Evolutionary conservation across 1,284 basidiomycete genomes (phyloP), one percentile per base, ranked within the genome.

Genomic region (Apiotrichum domesticum): DNA sequence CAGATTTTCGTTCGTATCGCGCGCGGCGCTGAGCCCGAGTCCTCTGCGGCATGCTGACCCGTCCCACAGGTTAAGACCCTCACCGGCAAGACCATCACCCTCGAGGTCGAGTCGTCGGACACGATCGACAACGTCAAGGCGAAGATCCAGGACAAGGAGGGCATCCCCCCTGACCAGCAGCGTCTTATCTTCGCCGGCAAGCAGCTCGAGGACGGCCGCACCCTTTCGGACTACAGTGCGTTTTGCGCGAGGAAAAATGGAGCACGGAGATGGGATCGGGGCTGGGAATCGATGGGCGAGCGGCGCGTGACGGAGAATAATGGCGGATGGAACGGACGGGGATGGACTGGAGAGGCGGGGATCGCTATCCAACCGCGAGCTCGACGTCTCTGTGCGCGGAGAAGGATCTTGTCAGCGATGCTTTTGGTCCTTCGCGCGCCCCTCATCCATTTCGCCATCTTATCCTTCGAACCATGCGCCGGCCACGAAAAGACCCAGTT

Each of bases 131-230:
- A 81, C 67, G 82, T 82, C 73, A 81, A 81, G 77, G 77, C 80
- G 66, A 78, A 78, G 79, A 82, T 82, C 73, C 81, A 80, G 74
- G 80, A 80, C 76, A 81, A 80, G 77, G 80, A 81, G 73, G 79
- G 88, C 65, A 93, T 92, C 65, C 90, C 90, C 62, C 90, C 90
- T 64, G 90, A 93, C 80, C 90, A 94, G 78, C 90, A 94, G 76
- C 88, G 90, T 71, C 83, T 93, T 66, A 95, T 95, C 79, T 95
- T 94, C 68, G 90, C 89, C 64, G 90, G 91, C 67, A 95, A 94
- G 84, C 91, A 95, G 79, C 87, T 97, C 67, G 93, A 96, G 80
- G 93, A 97, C 78, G 93, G 93, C 61, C 87, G 92, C 71, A 96
- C 92, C 44, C 82, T 96, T 58, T 87, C 83, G 69, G 93, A 96